Evolutionary conservation across 2,329 filamentous ascomycete genomes (phyloP), one percentile per base, ranked within the genome.

Genomic region (Aspergillus tamarii): DNA sequence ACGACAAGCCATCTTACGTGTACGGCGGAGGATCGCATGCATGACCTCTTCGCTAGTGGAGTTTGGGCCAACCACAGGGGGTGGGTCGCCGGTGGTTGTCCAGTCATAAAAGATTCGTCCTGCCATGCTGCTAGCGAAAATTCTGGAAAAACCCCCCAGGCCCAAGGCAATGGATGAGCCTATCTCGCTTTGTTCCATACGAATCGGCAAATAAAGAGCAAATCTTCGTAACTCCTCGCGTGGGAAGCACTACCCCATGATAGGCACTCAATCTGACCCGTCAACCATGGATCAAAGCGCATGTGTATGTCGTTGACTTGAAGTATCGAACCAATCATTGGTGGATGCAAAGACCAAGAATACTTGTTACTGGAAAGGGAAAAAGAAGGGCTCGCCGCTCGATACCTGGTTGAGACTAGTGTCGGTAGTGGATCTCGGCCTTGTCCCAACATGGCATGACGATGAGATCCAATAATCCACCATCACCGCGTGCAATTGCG

Each of bases 381-480:
- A 70, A 71, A 71, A 71, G 69, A 55, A 71, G 62, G 60, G 57
- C 57, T 63, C 60, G 50, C 28, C 52, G 52, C 11, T 36, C 52
- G 10, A 32, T 36, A 30, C 52, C 30, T 14, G 9, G 32, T 23
- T 23, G 5, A 55, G 52, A 55, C 52, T 55, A 55, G 52, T 39
- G 52, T 4, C 14, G 8, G 30, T 9, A 36, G 52, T 55, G 52
- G 52, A 39, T 10, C 52, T 34, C 52, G 30, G 16, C 52, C n/a
- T 62, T 64, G 59, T 66, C 66, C 64, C 57, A 65, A 68, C 55
- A 66, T 41, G 66, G 67, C 57, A 69, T 68, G 64, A 64, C 66
- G 67, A 64, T 53, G 57, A 60, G 45, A 55, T 45, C 30, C 28
- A 58, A 43, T 59, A 45, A 32, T 53, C 30, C n/a, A 16, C 28